Conservation (phyloP, 1,139 yeast species). For the Suhomyces choctaworum region DNA sequence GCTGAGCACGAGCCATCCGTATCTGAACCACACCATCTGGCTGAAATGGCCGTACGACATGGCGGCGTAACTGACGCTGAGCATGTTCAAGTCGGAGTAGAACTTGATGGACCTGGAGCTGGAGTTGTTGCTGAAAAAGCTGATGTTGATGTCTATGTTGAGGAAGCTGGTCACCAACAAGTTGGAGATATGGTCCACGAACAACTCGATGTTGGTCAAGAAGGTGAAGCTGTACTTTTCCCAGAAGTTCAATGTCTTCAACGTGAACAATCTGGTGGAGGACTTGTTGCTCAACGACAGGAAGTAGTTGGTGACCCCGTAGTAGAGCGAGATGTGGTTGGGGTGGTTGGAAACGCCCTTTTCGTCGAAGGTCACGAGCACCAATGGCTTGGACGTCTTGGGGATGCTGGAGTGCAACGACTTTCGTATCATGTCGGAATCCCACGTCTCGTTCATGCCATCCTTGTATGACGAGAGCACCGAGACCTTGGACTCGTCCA, state of each 20-base stretch:
- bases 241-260: slow-evolving; percentile 48
- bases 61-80: slow-evolving; percentile 63
- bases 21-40: slow-evolving; percentile 95
- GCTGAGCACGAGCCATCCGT: slow-evolving; percentile 80
- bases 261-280: slow-evolving; percentile 29
- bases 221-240: slow-evolving; percentile 56
- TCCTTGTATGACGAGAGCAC: slow-evolving; percentile 61
- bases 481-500: slow-evolving; percentile 43
- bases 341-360: slow-evolving; percentile 83
- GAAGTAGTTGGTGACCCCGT: slow-evolving; percentile 50
- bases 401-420: slow-evolving; percentile 24
- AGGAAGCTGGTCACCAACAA: slow-evolving; percentile 34
- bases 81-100: slow-evolving; percentile 57
- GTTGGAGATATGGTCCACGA: slow-evolving; percentile 35
- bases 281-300: slow-evolving; percentile 4
- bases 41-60: slow-evolving; percentile 84
- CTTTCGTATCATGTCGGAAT: slow-evolving; percentile 39
- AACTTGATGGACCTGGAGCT: slow-evolving; percentile 37
- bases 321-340: slow-evolving; percentile 71
- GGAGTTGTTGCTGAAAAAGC: slow-evolving; percentile 34
- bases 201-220: slow-evolving; percentile 47
- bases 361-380: slow-evolving; percentile 77
- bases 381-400: slow-evolving; percentile 24
- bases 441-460: slow-evolving; percentile 75
- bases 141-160: slow-evolving; percentile 41